Evolutionary conservation across 164 flowering plant species (phyloP).

Genomic region (Nymphaea colorata): DNA sequence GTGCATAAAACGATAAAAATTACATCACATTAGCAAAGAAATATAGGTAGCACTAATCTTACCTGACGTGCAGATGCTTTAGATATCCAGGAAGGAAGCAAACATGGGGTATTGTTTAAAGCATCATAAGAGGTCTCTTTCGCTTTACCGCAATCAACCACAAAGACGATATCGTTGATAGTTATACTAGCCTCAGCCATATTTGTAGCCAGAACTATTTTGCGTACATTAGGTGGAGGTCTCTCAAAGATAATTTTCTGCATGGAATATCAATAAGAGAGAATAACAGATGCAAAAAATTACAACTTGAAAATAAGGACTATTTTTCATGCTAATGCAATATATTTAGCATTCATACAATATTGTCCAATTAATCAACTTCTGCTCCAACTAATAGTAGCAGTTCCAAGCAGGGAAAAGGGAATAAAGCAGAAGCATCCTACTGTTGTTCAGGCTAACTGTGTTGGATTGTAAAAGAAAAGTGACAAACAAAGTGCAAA

Average conservation of each 20-base stretch:
- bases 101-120: conserved; percentile 93
- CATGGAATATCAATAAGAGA: conserved; percentile 5
- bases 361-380: not conserved
- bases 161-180: conserved; percentile 91
- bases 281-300: not conserved
- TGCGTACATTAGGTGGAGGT: conserved; percentile 82
- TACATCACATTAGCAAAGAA: not conserved
- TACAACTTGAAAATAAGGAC: not conserved
- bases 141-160: conserved; percentile 99
- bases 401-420: too few relatives aligned
- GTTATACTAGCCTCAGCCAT: conserved; percentile 99
- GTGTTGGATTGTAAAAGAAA: too few relatives aligned
- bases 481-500: too few relatives aligned
- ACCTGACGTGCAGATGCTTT: conserved; percentile 98
- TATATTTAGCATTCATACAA: too few relatives aligned
- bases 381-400: not conserved
- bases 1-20: not conserved
- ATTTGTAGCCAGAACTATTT: conserved; percentile 94
- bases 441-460: too few relatives aligned
- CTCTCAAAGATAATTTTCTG: conserved; percentile 94
- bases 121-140: conserved; percentile 99
- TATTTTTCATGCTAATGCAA: not conserved
- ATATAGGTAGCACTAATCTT: conserved; percentile 13
- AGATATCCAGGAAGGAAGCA: conserved; percentile 98
- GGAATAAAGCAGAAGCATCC: too few relatives aligned